Base-by-base conservation (phyloP, 1,139 yeast genomes). In the Meyerozyma carpophila region DNA sequence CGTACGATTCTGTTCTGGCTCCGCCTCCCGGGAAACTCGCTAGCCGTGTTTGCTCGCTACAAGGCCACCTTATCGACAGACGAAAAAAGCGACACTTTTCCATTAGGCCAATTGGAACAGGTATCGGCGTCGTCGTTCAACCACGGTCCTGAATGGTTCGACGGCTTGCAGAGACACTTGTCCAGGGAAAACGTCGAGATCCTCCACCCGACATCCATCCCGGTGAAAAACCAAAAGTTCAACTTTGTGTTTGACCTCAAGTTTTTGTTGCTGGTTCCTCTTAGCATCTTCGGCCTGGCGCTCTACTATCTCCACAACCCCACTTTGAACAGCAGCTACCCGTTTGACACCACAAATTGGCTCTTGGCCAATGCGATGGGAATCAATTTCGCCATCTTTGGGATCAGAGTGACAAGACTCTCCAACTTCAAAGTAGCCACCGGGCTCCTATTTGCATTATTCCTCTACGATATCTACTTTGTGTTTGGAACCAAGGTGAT, bases 401-500 rank as follows among this genome's bases (percentile, higher is more conserved):
- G 73, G 6, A 62, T 74, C 36, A 53, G 59, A 36, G 51, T 55
- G 26, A 45, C 62, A 10, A 60, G 57, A 40, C 41, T 74, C 13
- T 62, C 70, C 8, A 66, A 63, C 16, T 75, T 81, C 55, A 67
- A 63, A 43, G 62, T 73, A 3, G 81, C 78, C 1, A 54, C 65
- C 18, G 51, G 76, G 11, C 56, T 81, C 39, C 61, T 84, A 24
- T 45, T 55, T 1, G 77, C 76, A 1, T 67, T 83, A 39, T 81
- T 83, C 53, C 48, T 76, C 34, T 84, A 83, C 58, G 90, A 84
- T 55, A 70, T 81, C 36, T 81, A 73, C 55, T 84, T 84, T 62
- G 90, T 83, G 1, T 84, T 82, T 59, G 77, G 75, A 3, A 74
- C 86, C 0, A 70, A 76, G 41, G 67, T 81, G 10, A 83, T 84